These are phyloP conservation scores for Tetragonia tetragonoides DNA, from an alignment of 148 eudicot genomes.

Conservation along the genomic window DNA sequence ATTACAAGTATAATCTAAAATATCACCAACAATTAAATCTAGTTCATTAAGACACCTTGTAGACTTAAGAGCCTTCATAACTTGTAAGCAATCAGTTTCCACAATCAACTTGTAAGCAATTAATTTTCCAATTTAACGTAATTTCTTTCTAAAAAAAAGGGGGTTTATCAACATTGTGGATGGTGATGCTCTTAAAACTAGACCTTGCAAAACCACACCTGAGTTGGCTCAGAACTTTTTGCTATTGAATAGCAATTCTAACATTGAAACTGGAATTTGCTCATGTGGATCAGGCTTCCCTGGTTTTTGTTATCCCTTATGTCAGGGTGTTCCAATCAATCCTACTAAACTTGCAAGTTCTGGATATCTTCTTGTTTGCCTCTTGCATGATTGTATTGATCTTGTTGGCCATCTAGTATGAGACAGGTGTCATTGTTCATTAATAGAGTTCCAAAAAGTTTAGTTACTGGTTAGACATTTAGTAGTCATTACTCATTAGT, in stretches of 20 bases:
- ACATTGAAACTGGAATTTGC: background rate
- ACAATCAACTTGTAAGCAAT: too few species aligned
- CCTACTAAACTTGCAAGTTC: background rate
- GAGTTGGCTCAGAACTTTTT: background rate
- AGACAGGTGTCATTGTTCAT: background rate
- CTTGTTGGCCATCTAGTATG: slow-evolving; percentile 3
- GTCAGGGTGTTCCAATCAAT: background rate
- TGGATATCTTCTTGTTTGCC: background rate
- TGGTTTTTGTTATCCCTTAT: background rate
- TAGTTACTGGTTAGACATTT: background rate
- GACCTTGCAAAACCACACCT: background rate
- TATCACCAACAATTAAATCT: too few species aligned
- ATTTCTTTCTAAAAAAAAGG: too few species aligned
- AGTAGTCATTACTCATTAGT: background rate
- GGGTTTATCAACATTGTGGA: too few species aligned
- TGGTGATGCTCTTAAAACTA: background rate
- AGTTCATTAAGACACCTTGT: too few species aligned
- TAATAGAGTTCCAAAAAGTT: background rate
- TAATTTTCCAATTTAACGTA: too few species aligned
- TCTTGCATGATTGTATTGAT: background rate
- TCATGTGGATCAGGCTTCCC: background rate
- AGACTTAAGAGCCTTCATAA: too few species aligned
- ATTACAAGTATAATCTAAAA: too few species aligned
- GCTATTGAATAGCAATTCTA: background rate
- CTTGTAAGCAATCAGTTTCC: too few species aligned